Evolutionary conservation across 2,329 filamentous ascomycete species (phyloP).

Genomic region (Didymella lethalis): DNA sequence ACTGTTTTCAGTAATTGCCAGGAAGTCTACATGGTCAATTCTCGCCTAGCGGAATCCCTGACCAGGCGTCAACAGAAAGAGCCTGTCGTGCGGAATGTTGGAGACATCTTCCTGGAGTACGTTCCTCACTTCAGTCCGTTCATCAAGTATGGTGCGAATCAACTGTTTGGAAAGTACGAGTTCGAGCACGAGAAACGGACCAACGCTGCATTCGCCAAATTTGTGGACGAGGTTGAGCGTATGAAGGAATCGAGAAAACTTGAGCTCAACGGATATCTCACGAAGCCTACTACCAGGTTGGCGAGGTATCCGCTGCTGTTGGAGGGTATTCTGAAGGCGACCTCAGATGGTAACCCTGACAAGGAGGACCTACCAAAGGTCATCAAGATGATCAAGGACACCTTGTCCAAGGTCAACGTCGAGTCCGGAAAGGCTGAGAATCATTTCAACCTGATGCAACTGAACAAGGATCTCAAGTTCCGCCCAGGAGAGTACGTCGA

Average conservation of each 20-base stretch:
- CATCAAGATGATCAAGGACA: slow-evolving; percentile 83
- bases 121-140: slow-evolving; percentile 95
- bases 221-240: slow-evolving; percentile 95
- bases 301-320: slow-evolving; percentile 92
- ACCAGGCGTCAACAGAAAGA: slow-evolving; percentile 90
- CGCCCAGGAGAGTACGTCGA: slow-evolving; percentile 89
- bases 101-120: slow-evolving; percentile 92
- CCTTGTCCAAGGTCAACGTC: slow-evolving; percentile 86
- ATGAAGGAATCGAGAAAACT: slow-evolving; percentile 96
- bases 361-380: slow-evolving; percentile 92
- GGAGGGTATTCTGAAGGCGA: slow-evolving; percentile 91
- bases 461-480: slow-evolving; percentile 93
- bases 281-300: slow-evolving; percentile 94
- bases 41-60: slow-evolving; percentile 83
- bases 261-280: slow-evolving; percentile 96
- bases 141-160: slow-evolving; percentile 93
- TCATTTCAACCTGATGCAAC: slow-evolving; percentile 89
- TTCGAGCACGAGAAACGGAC: slow-evolving; percentile 94
- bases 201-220: slow-evolving; percentile 85
- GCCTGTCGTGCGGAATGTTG: slow-evolving; percentile 86
- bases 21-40: slow-evolving; percentile 92
- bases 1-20: slow-evolving; percentile 96
- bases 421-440: slow-evolving; percentile 98
- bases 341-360: slow-evolving; percentile 86
- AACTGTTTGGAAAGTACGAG: slow-evolving; percentile 95